Evolutionary conservation across 208 protist species (phyloP).

Genomic region (Acanthamoeba polyphaga): DNA sequence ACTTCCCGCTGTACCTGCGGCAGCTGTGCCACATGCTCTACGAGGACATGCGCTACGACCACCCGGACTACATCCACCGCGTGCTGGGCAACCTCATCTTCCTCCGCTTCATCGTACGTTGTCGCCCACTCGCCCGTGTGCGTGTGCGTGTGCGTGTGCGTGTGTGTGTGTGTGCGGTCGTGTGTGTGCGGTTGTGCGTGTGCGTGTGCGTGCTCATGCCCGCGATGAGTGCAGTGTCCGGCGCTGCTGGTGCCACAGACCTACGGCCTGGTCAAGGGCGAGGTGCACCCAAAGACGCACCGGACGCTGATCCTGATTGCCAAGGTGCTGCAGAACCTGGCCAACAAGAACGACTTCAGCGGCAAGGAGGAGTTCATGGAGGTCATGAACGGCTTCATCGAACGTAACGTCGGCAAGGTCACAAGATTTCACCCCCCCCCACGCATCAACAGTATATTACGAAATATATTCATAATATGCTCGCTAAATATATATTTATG

Average conservation of each 20-base stretch:
- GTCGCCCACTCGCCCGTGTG: background rate
- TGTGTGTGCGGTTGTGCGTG: too few species aligned
- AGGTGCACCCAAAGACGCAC: slow-evolving; percentile 15
- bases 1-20: slow-evolving; percentile 45
- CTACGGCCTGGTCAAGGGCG: background rate
- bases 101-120: slow-evolving; percentile 57
- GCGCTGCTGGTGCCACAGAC: background rate
- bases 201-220: too few species aligned
- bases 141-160: too few species aligned
- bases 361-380: slow-evolving; percentile 85
- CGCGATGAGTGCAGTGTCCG: background rate
- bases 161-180: too few species aligned
- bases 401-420: slow-evolving; percentile 71
- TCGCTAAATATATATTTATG: too few species aligned
- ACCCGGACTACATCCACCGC: slow-evolving; percentile 40
- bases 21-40: slow-evolving; percentile 51
- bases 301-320: slow-evolving; percentile 81
- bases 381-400: slow-evolving; percentile 83
- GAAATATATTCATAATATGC: too few species aligned
- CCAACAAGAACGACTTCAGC: slow-evolving; percentile 82
- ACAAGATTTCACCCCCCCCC: background rate
- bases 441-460: background rate
- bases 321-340: slow-evolving; percentile 86
- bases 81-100: slow-evolving; percentile 73
- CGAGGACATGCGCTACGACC: slow-evolving; percentile 46